Evolutionary conservation across 176 grass and related monocot genomes (phyloP).

Genomic region (Luzula sylvatica): DNA sequence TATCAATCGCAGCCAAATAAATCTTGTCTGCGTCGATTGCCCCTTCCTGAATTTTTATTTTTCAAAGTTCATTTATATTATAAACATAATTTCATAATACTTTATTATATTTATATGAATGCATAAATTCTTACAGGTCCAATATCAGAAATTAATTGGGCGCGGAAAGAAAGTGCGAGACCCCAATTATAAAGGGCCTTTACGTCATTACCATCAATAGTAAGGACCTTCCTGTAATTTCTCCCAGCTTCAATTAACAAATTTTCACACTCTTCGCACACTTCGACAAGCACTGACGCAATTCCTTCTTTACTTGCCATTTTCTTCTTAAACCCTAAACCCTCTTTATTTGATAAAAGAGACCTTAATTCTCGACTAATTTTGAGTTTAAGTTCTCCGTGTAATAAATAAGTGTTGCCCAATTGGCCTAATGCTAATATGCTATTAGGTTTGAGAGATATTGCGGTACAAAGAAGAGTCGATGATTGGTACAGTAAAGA

Average conservation of each 20-base stretch:
- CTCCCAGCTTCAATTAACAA: slow-evolving; percentile 74
- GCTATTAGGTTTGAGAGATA: slow-evolving; percentile 54
- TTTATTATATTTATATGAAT: not conserved
- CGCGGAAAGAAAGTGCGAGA: slow-evolving; percentile 62
- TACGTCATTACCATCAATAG: slow-evolving; percentile 54
- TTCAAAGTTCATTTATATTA: too few relatives aligned
- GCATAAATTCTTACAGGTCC: slow-evolving; percentile 64
- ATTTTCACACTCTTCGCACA: slow-evolving; percentile 84
- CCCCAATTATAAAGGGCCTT: slow-evolving; percentile 93
- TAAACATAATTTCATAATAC: too few relatives aligned
- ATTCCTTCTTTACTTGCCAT: slow-evolving; percentile 40
- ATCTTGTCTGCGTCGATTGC: slow-evolving; percentile 72
- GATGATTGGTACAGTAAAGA: slow-evolving; percentile 65
- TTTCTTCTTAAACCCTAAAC: slow-evolving; percentile 31
- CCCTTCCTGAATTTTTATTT: slow-evolving; percentile 54
- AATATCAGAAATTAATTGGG: slow-evolving; percentile 80
- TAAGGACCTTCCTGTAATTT: slow-evolving; percentile 64
- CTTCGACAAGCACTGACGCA: slow-evolving; percentile 40
- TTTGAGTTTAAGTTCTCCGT: slow-evolving; percentile 93
- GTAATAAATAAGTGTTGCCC: slow-evolving; percentile 74
- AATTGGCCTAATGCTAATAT: slow-evolving; percentile 77
- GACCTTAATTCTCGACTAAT: slow-evolving; percentile 72
- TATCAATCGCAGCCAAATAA: slow-evolving; percentile 85
- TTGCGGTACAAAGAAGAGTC: slow-evolving; percentile 56
- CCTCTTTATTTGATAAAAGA: slow-evolving; percentile 41